Percentiles rank a stretch among this genome's conserved stretches.
phyloP scores from a whole-genome alignment of 2,329 filamentous ascomycete genomes.

The Plenodomus lindquistii region DNA sequence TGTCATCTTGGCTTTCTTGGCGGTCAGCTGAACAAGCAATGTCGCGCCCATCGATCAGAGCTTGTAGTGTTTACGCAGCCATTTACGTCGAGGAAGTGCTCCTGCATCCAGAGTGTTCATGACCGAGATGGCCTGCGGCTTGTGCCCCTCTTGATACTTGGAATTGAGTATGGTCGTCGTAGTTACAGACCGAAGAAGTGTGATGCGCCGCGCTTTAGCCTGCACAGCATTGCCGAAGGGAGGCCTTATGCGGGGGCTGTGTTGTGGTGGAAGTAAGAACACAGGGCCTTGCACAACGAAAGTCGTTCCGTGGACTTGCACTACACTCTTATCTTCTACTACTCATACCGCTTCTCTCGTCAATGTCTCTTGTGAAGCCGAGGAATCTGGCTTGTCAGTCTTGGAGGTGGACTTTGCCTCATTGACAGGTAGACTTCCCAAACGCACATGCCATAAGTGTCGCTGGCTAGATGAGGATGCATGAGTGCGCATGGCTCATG shows the following conservation, averaged over 20 bases:
- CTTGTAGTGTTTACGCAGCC: too few species aligned
- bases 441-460: slow-evolving; percentile 2
- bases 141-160: too few species aligned
- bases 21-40: slow-evolving; percentile 10
- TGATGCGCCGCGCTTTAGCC: too few species aligned
- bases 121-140: too few species aligned
- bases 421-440: slow-evolving; percentile 1
- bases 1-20: slow-evolving; percentile 21
- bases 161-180: too few species aligned
- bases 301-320: background rate
- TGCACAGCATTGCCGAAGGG: too few species aligned
- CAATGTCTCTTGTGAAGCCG: background rate
- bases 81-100: too few species aligned
- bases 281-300: background rate
- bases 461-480: slow-evolving; percentile 1
- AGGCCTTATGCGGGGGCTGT: too few species aligned
- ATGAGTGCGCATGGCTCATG: slow-evolving; percentile 6
- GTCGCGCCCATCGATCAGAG: background rate
- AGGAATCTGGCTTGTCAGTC: slow-evolving; percentile 1
- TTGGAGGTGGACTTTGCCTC: background rate
- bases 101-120: too few species aligned
- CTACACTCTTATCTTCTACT: background rate
- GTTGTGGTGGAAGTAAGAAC: background rate
- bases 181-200: too few species aligned
- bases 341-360: background rate